Evolutionary conservation across 768 basidiomycete species (phyloP), one percentile per base, ranked within the genome.

Genomic region (Auricularia heimuer): DNA sequence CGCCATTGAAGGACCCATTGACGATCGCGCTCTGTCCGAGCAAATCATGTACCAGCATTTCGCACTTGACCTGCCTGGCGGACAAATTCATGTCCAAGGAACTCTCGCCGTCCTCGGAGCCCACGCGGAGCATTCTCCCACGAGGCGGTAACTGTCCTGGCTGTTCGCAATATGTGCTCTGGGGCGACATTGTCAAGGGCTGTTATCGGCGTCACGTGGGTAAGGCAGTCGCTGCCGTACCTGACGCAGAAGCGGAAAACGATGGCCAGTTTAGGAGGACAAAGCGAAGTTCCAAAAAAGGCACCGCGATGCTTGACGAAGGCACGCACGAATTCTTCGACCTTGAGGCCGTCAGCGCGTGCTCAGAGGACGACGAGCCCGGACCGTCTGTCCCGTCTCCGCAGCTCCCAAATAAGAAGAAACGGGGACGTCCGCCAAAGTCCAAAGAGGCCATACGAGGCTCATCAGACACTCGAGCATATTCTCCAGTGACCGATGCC

Each of bases 151-250:
- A 73, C 29, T 90, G 88, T 69, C 72, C 68, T 12, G 74, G 76
- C 1, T 90, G 88, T 67, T 66, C 71, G 3, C 71, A 75, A 0
- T 89, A 87, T 68, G 78, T 77, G 3, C 77, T 89, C 0, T 90
- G 87, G 88, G 88, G 88, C 4, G 87, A 90, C 68, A 72, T 90
- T 24, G 74, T 89, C 35, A 79, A 82, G 14, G 87, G 85, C 2
- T 83, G 81, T 68, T 86, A 83, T 70, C 78, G 86, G 18, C 79
- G 86, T 34, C 73, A 72, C 29, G 67, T 74, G 18, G 77, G 78
- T 21, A 39, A 58, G 4, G 51, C 39, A 3, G 64, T 64, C 4
- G 54, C 70, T 66, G 47, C 58, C 44, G 54, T 69, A 71, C 33
- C 21, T 3, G 67, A 65, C 8, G 44, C 16, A 18, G 69, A 51